A percentile compares a stretch with the other conserved stretches of the same genome.
Conservation (phyloP, 2,329 filamentous ascomycete genomes). For the Calonectria ilicicola region DNA sequence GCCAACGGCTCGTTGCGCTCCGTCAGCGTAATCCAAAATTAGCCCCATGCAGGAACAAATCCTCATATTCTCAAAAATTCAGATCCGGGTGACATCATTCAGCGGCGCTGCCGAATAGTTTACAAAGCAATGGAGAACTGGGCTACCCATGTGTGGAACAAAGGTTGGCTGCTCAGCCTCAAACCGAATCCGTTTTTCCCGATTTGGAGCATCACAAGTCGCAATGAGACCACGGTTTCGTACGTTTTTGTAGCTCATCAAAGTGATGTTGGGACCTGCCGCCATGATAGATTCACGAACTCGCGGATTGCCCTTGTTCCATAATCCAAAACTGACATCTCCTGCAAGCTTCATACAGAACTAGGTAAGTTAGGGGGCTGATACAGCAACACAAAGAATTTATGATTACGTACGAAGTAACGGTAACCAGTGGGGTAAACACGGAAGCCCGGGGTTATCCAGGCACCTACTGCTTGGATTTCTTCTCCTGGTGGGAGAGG, state of each 20-base stretch:
- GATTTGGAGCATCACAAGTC: not conserved
- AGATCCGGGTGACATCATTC: not conserved
- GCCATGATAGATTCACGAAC: not conserved
- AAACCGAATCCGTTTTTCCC: not conserved
- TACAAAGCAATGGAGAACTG: not conserved
- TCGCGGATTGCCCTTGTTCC: not conserved
- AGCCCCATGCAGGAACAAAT: not conserved
- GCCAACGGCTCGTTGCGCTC: not conserved
- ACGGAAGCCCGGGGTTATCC: not conserved
- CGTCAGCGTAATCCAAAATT: not conserved
- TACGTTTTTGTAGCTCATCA: not conserved
- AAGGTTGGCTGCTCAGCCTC: not conserved
- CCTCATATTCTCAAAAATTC: not conserved
- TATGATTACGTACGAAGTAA: not conserved
- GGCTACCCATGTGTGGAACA: not conserved
- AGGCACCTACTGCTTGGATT: not conserved
- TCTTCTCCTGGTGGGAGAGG: constrained; percentile 3
- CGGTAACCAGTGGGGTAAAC: not conserved
- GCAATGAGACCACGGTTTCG: not conserved
- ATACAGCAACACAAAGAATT: not conserved
- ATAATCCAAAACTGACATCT: not conserved
- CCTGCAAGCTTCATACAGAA: not conserved
- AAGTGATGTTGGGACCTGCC: not conserved
- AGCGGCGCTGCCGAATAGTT: not conserved
- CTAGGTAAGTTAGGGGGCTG: not conserved